phyloP scores from a whole-genome alignment of 768 basidiomycete species.

The Calocera cornea region DNA sequence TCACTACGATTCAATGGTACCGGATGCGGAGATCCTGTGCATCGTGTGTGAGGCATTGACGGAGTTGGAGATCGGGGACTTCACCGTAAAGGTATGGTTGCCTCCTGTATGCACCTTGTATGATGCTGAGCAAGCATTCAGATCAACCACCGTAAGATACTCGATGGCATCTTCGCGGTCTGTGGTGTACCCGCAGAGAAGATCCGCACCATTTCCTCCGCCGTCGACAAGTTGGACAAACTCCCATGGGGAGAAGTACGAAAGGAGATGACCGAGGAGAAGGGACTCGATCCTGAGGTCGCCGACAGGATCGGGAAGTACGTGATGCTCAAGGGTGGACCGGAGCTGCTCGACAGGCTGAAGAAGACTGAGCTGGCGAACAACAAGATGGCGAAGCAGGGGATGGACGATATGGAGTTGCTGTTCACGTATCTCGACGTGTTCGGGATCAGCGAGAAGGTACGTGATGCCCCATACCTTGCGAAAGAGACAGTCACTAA shows the following conservation, averaged over 20 bases:
- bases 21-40: constrained; percentile 82
- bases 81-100: constrained; percentile 79
- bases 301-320: constrained; percentile 96
- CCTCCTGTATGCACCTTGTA: not conserved
- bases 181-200: constrained; percentile 88
- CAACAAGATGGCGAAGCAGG: constrained; percentile 64
- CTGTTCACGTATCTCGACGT: constrained; percentile 72
- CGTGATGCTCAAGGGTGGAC: constrained; percentile 86
- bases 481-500: not conserved
- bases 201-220: constrained; percentile 83
- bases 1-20: constrained; percentile 89
- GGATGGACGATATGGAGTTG: constrained; percentile 72
- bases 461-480: constrained; percentile 22
- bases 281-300: constrained; percentile 62
- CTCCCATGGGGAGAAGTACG: constrained; percentile 82
- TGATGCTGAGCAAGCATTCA: constrained; percentile 20
- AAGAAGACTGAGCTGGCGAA: constrained; percentile 51
- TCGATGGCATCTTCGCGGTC: constrained; percentile 93
- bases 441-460: constrained; percentile 67
- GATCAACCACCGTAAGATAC: constrained; percentile 92
- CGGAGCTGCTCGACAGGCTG: constrained; percentile 58
- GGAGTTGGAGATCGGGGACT: constrained; percentile 82
- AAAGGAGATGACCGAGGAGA: constrained; percentile 94
- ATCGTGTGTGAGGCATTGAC: constrained; percentile 69
- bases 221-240: constrained; percentile 99